Evolutionary conservation across 768 basidiomycete genomes (phyloP).

Genomic region (Tylopilus subfusipes): DNA sequence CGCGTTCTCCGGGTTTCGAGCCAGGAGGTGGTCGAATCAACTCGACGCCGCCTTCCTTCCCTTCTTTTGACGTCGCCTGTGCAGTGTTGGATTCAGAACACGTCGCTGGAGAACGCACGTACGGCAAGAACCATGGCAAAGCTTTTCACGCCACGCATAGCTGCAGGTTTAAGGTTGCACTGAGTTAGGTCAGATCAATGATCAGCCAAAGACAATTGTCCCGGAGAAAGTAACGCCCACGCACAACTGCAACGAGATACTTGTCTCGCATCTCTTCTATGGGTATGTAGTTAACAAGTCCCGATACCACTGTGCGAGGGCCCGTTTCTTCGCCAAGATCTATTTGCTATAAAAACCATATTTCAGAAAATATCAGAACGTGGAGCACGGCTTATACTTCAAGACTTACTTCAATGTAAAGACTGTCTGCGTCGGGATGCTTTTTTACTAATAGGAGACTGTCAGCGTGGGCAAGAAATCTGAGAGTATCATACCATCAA

Average conservation of each 20-base stretch:
- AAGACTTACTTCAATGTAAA: constrained; percentile 83
- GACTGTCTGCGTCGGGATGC: constrained; percentile 95
- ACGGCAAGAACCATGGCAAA: constrained; percentile 97
- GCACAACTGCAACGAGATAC: constrained; percentile 78
- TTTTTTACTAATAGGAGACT: constrained; percentile 63
- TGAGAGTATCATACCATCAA: constrained; percentile 64
- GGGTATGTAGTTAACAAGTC: constrained; percentile 93
- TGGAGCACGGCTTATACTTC: neutral
- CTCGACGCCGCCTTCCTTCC: constrained; percentile 88
- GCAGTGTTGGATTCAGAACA: neutral
- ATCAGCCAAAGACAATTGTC: neutral
- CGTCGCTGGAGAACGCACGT: constrained; percentile 22
- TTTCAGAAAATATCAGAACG: neutral
- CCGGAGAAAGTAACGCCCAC: constrained; percentile 17
- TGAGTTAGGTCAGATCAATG: constrained; percentile 24
- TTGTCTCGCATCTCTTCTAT: constrained; percentile 90
- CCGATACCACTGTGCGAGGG: constrained; percentile 94
- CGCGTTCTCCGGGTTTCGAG: constrained; percentile 85
- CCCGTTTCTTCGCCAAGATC: constrained; percentile 94
- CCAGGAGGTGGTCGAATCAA: constrained; percentile 83
- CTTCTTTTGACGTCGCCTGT: constrained; percentile 87
- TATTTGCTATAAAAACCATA: constrained; percentile 63
- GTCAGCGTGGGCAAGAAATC: constrained; percentile 2
- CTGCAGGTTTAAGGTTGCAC: constrained; percentile 95
- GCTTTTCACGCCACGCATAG: constrained; percentile 97